Percentiles rank a stretch among this genome's conserved stretches.
These are phyloP conservation scores for Sclerotinia glacialis DNA, from an alignment of 2,329 filamentous ascomycete species.

Conservation along the genomic window DNA sequence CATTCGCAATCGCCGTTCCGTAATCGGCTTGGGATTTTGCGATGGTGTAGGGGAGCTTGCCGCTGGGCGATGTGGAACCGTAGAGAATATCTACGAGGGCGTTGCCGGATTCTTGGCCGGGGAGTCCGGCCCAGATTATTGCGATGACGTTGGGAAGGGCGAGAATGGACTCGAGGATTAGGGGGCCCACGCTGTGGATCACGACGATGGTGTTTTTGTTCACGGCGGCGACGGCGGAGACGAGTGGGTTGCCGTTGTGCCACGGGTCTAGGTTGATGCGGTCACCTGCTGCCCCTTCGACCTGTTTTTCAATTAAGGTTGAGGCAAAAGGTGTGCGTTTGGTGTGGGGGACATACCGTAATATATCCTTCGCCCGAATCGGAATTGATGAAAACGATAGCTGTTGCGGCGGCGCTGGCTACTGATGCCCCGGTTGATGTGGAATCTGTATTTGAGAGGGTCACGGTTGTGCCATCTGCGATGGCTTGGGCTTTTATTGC, in stretches of 20 bases:
- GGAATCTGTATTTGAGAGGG: slow-evolving; percentile 54
- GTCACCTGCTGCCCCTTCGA: slow-evolving; percentile 48
- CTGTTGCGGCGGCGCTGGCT: slow-evolving; percentile 53
- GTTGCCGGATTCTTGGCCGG: slow-evolving; percentile 61
- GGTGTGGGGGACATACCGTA: slow-evolving; percentile 25
- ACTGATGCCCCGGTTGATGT: slow-evolving; percentile 30
- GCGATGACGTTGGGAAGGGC: slow-evolving; percentile 62
- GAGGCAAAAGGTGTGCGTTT: background rate
- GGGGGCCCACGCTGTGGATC: slow-evolving; percentile 60
- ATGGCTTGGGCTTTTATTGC: slow-evolving; percentile 59
- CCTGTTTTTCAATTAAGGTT: slow-evolving; percentile 18
- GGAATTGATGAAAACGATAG: slow-evolving; percentile 64
- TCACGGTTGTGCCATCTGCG: slow-evolving; percentile 51
- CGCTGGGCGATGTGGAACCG: slow-evolving; percentile 53
- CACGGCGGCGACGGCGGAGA: slow-evolving; percentile 54
- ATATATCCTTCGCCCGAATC: slow-evolving; percentile 70
- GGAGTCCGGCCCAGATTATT: slow-evolving; percentile 57
- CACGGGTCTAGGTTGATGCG: slow-evolving; percentile 64
- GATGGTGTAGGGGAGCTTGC: slow-evolving; percentile 55
- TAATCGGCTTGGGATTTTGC: slow-evolving; percentile 51
- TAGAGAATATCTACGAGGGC: slow-evolving; percentile 60
- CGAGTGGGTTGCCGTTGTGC: slow-evolving; percentile 48
- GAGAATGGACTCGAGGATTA: slow-evolving; percentile 58
- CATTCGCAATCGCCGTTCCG: slow-evolving; percentile 35
- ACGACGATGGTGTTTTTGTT: slow-evolving; percentile 64